phyloP scores from a whole-genome alignment of 495 filamentous ascomycete species.

The Bombardia bombarda region DNA sequence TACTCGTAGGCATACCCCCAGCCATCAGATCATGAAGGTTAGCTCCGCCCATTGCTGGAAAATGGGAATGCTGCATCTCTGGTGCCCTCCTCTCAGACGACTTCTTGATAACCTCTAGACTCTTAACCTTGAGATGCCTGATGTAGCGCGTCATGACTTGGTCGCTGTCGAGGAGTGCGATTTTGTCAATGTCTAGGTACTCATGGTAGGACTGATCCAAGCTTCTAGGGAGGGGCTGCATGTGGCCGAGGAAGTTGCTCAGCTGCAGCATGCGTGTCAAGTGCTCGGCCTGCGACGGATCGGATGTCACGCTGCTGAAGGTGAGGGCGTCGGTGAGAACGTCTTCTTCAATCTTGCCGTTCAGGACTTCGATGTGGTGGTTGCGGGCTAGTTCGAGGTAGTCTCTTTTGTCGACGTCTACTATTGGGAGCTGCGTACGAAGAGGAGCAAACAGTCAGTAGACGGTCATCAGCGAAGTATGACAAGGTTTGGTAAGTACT shows the following conservation, averaged over 20 bases:
- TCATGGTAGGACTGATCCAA: slow-evolving; percentile 7
- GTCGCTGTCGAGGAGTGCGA: not conserved
- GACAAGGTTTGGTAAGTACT: not conserved
- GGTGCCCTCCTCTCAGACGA: not conserved
- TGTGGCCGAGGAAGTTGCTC: slow-evolving; percentile 1
- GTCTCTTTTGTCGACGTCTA: slow-evolving; percentile 6
- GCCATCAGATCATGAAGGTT: no score
- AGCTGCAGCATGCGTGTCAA: slow-evolving; percentile 1
- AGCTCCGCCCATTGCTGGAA: no score
- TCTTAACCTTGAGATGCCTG: not conserved
- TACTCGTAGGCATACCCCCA: no score
- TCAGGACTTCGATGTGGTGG: not conserved
- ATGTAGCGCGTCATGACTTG: slow-evolving; percentile 8
- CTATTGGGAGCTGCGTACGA: slow-evolving; percentile 4
- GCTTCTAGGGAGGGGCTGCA: slow-evolving; percentile 3
- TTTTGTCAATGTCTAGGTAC: not conserved
- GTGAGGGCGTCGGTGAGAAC: not conserved
- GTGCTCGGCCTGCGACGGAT: not conserved
- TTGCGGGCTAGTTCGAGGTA: not conserved
- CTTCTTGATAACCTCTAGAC: not conserved
- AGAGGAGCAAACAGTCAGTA: no score
- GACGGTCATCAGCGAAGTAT: no score
- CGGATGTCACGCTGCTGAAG: not conserved
- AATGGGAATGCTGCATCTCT: no score
- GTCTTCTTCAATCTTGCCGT: not conserved